Base-by-base conservation (phyloP, 176 grass and related monocot species). In the Areca catechu region DNA sequence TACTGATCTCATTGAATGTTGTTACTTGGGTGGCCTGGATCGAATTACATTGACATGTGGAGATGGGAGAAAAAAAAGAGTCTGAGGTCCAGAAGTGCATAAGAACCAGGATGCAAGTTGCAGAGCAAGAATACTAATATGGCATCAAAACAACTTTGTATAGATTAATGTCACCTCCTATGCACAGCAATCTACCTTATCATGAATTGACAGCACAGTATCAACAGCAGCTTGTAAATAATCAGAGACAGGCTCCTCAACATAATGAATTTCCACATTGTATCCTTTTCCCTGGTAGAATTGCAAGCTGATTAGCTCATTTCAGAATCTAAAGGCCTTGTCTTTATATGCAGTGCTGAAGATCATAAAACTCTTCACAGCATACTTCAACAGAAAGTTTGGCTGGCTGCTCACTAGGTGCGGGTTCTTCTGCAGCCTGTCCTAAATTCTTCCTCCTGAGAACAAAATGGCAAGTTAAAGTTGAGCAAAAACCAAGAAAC, bases 331-430 rank as follows among this genome's bases (percentile, higher is more conserved):
- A 43, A 37, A 43, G 9, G 34, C 10, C 10, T 43, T 43, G 34
- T 43, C 34, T 12, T 43, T 43, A 43, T 43, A 43, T 43, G 9
- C 6, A 43, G 9, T 43, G 6, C 20, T 5, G 23, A 52, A 66
- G 16, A 19, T 20, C 15, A 20, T 24, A 48, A 66, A 19, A 19
- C 63, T 50, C 17, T 17, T 29, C 19, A 65, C 10, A 61, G 73
- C 74, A 70, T 85, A 97, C 92, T 84, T 97, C 92, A 71, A 91
- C 92, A 75, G 92, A 97, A 82, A 97, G 80, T 74, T 88, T 88
- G 77, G 83, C 83, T 69, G 92, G 92, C 73, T 79, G 73, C 62
- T 69, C 77, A 51, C 71, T 85, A 12, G 83, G 92, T 28, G 72
- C 67, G 72, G 20, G 10, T 78, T 83, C 86, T 74, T 68, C 75